Evolutionary conservation across 495 filamentous ascomycete species (phyloP).

Genomic region (Gamarada debralockiae): DNA sequence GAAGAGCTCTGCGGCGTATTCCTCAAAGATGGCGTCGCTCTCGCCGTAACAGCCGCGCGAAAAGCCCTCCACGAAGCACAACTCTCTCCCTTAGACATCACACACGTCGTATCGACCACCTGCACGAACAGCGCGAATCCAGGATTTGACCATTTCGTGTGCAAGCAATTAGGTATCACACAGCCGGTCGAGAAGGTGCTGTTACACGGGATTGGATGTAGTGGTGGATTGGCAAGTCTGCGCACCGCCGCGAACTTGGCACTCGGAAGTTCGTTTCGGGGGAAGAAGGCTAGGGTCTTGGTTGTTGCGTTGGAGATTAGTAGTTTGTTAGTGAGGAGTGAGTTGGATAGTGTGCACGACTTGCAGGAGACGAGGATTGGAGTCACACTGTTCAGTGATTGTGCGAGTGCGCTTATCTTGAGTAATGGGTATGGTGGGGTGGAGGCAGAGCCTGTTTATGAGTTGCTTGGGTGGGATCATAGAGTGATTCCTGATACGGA

Average conservation of each 20-base stretch:
- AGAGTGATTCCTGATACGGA: conserved; percentile 51
- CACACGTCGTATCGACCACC: conserved; percentile 63
- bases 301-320: conserved; percentile 59
- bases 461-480: conserved; percentile 57
- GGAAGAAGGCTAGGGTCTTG: conserved; percentile 50
- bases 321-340: conserved; percentile 52
- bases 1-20: conserved; percentile 49
- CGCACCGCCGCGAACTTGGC: conserved; percentile 59
- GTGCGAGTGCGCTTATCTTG: conserved; percentile 54
- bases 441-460: conserved; percentile 40
- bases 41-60: conserved; percentile 51
- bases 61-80: conserved; percentile 57
- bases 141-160: conserved; percentile 62
- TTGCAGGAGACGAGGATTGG: conserved; percentile 53
- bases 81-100: conserved; percentile 46
- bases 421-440: conserved; percentile 46
- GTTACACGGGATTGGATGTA: conserved; percentile 60
- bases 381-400: conserved; percentile 58
- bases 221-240: conserved; percentile 60
- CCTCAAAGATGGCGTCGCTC: conserved; percentile 52
- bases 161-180: conserved; percentile 46
- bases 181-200: conserved; percentile 51
- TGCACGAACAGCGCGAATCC: conserved; percentile 67
- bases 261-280: conserved; percentile 47
- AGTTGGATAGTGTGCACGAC: conserved; percentile 51